Evolutionary conservation across 164 flowering plant genomes (phyloP), one percentile per base, ranked within the genome.

Genomic region (Nelumbo lutea): DNA sequence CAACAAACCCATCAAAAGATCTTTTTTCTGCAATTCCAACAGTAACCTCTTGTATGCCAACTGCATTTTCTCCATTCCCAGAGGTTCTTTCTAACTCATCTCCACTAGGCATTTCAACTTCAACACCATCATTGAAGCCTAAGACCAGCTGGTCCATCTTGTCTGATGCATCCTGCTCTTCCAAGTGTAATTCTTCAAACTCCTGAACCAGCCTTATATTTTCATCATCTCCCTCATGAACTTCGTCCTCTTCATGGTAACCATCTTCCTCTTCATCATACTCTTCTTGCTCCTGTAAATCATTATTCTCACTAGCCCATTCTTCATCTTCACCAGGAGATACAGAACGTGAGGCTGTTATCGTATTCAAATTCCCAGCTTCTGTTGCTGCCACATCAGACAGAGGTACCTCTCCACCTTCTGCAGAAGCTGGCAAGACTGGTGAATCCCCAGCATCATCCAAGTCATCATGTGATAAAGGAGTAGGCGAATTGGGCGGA

Each of bases 261-360:
- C 84, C 89, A 69, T 86, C 88, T 66, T 80, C 95, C 72, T 86
- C 93, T 72, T 91, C 95, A 68, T 94, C 98, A 81, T 91, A 94
- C 69, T 88, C 98, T 76, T 87, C 97, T 77, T 90, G 98, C 78
- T 85, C 87, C 75, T 86, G 96, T 75, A 90, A 63, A 43, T 72
- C 84, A 79, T 79, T 74, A 67, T 84, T 79, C 39, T 88, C 89
- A 76, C 78, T 46, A 63, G 78, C 65, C 98, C 98, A 95, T 53
- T 95, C 94, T 59, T 89, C 98, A 76, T 87, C 96, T 73, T 87
- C 95, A 68, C 72, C 82, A 40, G 75, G 67, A 42, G 89, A 79
- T 27, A 76, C 65, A 58, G 79, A 75, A 70, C 76, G 77, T 64
- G 88, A 67, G 57, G 69, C 72, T 45, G 71, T 50, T 61, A 75